Evolutionary conservation across 805 yeast species (phyloP).

Genomic region (Suhomyces vadensis): DNA sequence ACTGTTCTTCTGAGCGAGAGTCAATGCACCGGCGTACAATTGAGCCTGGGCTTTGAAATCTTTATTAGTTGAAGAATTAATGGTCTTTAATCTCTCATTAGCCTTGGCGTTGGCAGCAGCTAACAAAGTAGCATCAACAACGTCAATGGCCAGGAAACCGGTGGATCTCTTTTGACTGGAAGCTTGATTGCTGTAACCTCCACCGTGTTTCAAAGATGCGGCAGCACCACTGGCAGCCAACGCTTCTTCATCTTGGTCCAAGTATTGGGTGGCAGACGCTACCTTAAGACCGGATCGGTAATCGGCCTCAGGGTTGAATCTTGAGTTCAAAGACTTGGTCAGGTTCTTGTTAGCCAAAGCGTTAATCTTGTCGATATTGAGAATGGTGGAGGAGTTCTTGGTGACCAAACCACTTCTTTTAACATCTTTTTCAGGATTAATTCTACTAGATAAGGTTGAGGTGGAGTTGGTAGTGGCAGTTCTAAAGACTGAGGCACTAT

Average conservation of each 20-base stretch:
- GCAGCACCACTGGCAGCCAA: constrained; percentile 60
- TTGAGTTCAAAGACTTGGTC: constrained; percentile 37
- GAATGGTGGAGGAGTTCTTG: constrained; percentile 20
- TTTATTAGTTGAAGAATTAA: constrained; percentile 26
- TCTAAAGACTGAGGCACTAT: constrained; percentile 30
- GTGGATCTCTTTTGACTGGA: constrained; percentile 30
- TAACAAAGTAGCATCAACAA: constrained; percentile 48
- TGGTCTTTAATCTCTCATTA: constrained; percentile 35
- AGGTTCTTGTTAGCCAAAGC: constrained; percentile 41
- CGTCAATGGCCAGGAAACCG: constrained; percentile 42
- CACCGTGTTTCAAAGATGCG: constrained; percentile 49
- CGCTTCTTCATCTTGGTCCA: constrained; percentile 41
- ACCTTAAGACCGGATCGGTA: constrained; percentile 39
- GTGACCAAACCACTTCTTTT: constrained; percentile 38
- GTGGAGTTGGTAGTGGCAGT: constrained; percentile 43
- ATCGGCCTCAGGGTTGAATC: constrained; percentile 45
- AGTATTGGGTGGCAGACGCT: constrained; percentile 26
- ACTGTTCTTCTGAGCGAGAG: constrained; percentile 69
- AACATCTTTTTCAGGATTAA: constrained; percentile 40
- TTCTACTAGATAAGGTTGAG: constrained; percentile 46
- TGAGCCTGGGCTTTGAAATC: constrained; percentile 49
- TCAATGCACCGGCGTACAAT: constrained; percentile 70
- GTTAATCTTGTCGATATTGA: constrained; percentile 37
- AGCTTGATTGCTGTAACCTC: constrained; percentile 25
- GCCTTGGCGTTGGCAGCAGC: constrained; percentile 53